phyloP scores from a whole-genome alignment of 2,329 filamentous ascomycete genomes.

The Cladophialophora carrionii region DNA sequence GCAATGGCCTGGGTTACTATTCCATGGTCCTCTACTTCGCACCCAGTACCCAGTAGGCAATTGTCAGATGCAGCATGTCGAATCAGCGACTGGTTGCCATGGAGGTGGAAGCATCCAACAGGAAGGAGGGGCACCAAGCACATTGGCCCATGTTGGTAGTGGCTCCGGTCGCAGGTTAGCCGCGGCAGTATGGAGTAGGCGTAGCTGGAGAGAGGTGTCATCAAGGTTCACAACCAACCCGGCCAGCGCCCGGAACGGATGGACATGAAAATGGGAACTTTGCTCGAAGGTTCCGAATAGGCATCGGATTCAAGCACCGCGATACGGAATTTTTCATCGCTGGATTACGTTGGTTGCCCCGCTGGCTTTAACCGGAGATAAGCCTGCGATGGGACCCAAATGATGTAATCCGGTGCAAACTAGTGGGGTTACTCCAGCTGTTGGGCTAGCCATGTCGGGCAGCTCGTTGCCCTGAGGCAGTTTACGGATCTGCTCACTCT shows the following conservation, averaged over 20 bases:
- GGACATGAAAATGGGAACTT: neutral
- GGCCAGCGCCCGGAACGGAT: neutral
- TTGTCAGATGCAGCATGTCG: neutral
- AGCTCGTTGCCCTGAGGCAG: neutral
- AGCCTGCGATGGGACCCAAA: neutral
- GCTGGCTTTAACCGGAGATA: constrained; percentile 1
- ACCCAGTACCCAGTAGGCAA: neutral
- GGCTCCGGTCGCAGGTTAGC: neutral
- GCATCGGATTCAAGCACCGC: neutral
- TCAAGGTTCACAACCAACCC: neutral
- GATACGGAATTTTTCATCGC: neutral
- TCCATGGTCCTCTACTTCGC: neutral
- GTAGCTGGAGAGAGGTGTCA: neutral
- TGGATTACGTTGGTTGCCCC: neutral
- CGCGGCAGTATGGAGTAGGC: too few relatives aligned
- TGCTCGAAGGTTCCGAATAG: neutral
- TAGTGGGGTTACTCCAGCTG: neutral
- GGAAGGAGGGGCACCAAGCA: neutral
- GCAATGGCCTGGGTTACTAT: neutral
- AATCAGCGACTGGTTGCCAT: neutral
- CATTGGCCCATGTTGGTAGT: neutral
- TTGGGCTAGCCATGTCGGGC: neutral
- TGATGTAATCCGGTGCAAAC: constrained; percentile 2
- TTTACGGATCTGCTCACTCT: too few relatives aligned
- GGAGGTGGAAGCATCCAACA: neutral